Conservation (phyloP, 2,329 filamentous ascomycete genomes). For the Sporothrix sp. region DNA sequence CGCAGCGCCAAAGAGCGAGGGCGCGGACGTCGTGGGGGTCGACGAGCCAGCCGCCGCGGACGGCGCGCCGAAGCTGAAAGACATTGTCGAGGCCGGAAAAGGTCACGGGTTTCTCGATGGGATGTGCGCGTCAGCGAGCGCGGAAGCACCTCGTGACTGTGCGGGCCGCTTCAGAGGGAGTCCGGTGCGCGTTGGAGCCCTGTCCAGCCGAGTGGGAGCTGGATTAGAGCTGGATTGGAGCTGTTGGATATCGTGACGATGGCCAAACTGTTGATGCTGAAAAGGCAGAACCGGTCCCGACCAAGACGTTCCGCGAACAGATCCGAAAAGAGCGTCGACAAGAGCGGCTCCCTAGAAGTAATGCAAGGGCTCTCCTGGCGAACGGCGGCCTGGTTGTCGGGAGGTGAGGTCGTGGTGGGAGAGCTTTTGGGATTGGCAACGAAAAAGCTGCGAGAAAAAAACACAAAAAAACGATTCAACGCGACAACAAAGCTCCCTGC, state of each 20-base stretch:
- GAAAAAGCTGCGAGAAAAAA: slow-evolving; percentile 4
- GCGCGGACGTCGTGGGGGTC: slow-evolving; percentile 29
- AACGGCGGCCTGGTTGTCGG: not conserved
- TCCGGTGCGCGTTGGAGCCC: no score
- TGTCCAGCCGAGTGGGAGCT: not conserved
- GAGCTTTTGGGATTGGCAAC: slow-evolving; percentile 10
- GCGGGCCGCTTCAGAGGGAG: not conserved
- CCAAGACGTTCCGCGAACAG: not conserved
- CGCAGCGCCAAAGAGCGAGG: slow-evolving; percentile 22
- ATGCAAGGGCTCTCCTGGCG: not conserved
- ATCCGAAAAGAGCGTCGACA: not conserved
- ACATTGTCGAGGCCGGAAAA: slow-evolving; percentile 15
- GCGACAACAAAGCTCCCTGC: slow-evolving; percentile 13
- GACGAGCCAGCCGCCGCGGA: slow-evolving; percentile 28
- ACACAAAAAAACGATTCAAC: slow-evolving; percentile 12
- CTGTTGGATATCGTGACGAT: not conserved
- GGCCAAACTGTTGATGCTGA: not conserved
- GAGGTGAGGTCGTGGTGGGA: not conserved
- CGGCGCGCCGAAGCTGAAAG: slow-evolving; percentile 24
- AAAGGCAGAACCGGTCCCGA: not conserved
- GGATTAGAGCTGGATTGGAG: not conserved
- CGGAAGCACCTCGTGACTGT: not conserved
- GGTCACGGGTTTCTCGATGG: no score
- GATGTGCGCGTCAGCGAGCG: not conserved
- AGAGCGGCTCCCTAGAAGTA: not conserved